phyloP scores from a whole-genome alignment of 2,329 filamentous ascomycete genomes.

The Penicillium sp. region DNA sequence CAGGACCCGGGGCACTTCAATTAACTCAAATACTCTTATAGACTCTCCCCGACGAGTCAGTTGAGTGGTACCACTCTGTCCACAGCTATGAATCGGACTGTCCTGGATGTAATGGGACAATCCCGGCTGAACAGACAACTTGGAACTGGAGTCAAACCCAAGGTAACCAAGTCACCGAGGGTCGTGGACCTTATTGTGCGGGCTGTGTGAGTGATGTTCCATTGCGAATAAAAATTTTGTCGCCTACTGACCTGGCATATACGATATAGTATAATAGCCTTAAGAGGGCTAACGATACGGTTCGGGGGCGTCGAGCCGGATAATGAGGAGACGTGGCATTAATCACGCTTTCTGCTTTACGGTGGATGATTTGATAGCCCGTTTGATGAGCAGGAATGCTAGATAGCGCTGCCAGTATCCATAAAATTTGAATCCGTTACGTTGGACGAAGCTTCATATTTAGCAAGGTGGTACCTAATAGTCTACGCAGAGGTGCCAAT shows the following conservation, averaged over 20 bases:
- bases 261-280: background rate
- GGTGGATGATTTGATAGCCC: too few species aligned
- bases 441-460: too few species aligned
- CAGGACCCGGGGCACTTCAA: background rate
- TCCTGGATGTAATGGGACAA: background rate
- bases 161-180: background rate
- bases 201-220: background rate
- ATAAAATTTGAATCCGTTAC: too few species aligned
- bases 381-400: background rate
- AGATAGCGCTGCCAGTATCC: background rate
- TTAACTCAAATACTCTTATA: background rate
- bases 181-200: background rate
- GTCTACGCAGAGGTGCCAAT: too few species aligned
- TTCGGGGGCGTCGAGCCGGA: background rate
- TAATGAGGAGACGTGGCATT: background rate
- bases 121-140: background rate
- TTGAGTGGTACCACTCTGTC: background rate
- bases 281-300: background rate
- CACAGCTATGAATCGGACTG: background rate
- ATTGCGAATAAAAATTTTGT: background rate
- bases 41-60: background rate
- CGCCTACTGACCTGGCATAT: background rate
- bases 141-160: background rate
- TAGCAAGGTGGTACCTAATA: too few species aligned
- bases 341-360: background rate